Percentiles rank a stretch among this genome's conserved stretches.
Conservation (phyloP, 2,329 filamentous ascomycete genomes). For the Sphaerulina populicola region DNA sequence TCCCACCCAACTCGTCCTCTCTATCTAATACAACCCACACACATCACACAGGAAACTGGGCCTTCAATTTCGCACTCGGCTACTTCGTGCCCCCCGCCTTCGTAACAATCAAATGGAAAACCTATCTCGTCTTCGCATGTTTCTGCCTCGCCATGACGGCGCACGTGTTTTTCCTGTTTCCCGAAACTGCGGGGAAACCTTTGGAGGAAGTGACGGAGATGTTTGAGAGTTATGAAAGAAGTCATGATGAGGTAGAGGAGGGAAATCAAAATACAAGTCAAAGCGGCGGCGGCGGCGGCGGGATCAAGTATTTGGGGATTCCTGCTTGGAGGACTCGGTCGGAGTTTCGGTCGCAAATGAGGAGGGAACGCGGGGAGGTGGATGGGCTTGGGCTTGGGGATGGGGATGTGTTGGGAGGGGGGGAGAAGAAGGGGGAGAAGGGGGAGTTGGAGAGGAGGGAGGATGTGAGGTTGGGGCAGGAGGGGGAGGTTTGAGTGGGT, state of each 20-base stretch:
- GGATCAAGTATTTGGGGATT: slow-evolving; percentile 39
- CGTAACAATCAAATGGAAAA: slow-evolving; percentile 50
- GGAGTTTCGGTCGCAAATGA: slow-evolving; percentile 4
- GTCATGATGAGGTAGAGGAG: no score
- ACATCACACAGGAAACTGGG: slow-evolving; percentile 41
- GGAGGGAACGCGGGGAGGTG: slow-evolving; percentile 10
- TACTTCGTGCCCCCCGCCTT: slow-evolving; percentile 53
- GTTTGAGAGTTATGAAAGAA: slow-evolving; percentile 46
- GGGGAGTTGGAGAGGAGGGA: slow-evolving; percentile 13
- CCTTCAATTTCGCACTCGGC: slow-evolving; percentile 51
- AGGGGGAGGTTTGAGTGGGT: no score
- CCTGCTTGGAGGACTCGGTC: slow-evolving; percentile 48
- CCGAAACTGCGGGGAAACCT: slow-evolving; percentile 65
- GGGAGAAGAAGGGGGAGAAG: no score
- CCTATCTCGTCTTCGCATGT: slow-evolving; percentile 62
- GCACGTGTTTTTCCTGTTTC: slow-evolving; percentile 56
- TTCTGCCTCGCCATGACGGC: slow-evolving; percentile 58
- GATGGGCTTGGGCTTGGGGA: background rate
- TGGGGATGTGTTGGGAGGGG: no score
- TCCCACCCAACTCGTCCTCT: no score
- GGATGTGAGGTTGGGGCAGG: slow-evolving; percentile 6
- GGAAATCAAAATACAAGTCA: no score
- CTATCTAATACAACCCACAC: background rate
- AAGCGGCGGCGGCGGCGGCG: no score
- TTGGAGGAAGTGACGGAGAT: slow-evolving; percentile 72